Base-by-base conservation (phyloP, 2,329 filamentous ascomycete genomes). In the Purpureocillium takamizusanense region DNA sequence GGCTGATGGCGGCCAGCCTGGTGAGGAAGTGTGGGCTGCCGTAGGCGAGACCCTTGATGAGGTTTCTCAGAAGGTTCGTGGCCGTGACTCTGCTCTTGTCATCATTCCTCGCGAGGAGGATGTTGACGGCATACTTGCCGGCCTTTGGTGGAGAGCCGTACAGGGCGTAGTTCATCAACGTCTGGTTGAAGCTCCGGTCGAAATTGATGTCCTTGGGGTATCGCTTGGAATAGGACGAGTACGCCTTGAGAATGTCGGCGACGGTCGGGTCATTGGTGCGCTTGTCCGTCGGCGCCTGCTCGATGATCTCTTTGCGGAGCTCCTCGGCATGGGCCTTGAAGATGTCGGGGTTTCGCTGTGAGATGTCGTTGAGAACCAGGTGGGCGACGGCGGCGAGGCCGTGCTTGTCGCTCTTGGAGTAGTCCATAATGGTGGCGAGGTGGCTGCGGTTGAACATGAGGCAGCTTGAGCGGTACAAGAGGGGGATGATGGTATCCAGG, bases 381-480 rank as follows among this genome's bases (percentile, higher is more conserved):
- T 95, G 88, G 2, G 92, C 90, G 12, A 85, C 79, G 15, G 75
- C 67, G 6, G 83, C 86, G 35, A 95, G 69, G 1, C 81, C 82
- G 35, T 84, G 78, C 52, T 89, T 83, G 53, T 95, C 83, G 9
- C 79, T 89, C 51, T 87, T 82, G 10, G 89, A 88, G 52, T 83
- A 85, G 41, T 88, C 82, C 67, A 97, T 86, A 45, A 97, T 90
- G 1, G 86, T 81, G 3, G 89, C 80, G 14, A 98, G 80, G 56
- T 98, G 89, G 56, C 90, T 97, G 53, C 86, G 81, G 64, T 95
- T 98, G 66, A 94, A 95, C 47, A 95, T 76, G 46, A 98, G 72
- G 41, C 86, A 81, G 27, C 86, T 83, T 39, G 82, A 82, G 32
- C 87, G 80, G 56, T 94, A 95, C 4, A 97, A 67, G 13, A 98